Evolutionary conservation across 2,329 filamentous ascomycete genomes (phyloP).

Genomic region (Alternaria atra): DNA sequence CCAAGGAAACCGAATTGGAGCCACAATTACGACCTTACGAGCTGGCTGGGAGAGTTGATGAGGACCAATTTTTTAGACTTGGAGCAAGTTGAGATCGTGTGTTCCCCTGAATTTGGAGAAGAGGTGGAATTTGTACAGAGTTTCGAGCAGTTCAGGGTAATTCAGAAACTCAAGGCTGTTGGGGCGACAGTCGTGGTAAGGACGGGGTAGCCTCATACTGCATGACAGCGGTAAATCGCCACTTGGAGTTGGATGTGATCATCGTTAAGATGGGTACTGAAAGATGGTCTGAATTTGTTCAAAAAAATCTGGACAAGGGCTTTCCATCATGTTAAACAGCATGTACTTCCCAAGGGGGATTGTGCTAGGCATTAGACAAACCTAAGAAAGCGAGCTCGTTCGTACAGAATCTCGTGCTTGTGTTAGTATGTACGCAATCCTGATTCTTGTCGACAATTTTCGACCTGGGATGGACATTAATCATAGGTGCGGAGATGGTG

Average conservation of each 20-base stretch:
- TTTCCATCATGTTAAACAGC: not conserved
- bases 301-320: not conserved
- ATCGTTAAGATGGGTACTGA: not conserved
- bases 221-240: not conserved
- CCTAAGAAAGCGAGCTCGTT: not conserved
- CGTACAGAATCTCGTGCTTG: not conserved
- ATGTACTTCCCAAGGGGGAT: not conserved
- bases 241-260: not conserved
- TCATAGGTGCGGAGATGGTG: not conserved
- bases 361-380: not conserved
- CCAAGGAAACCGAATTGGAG: not conserved
- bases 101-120: not conserved
- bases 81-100: not conserved
- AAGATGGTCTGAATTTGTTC: not conserved
- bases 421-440: not conserved
- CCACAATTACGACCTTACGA: not conserved
- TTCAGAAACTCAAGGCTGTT: not conserved
- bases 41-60: not conserved
- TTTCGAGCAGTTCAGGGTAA: not conserved
- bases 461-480: not conserved
- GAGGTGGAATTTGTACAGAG: not conserved
- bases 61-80: not conserved
- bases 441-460: not conserved
- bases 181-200: not conserved
- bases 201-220: not conserved